A percentile compares a stretch with the other conserved stretches of the same genome.
Conservation (phyloP, 2,329 filamentous ascomycete species). For the Exophiala aquamarina region DNA sequence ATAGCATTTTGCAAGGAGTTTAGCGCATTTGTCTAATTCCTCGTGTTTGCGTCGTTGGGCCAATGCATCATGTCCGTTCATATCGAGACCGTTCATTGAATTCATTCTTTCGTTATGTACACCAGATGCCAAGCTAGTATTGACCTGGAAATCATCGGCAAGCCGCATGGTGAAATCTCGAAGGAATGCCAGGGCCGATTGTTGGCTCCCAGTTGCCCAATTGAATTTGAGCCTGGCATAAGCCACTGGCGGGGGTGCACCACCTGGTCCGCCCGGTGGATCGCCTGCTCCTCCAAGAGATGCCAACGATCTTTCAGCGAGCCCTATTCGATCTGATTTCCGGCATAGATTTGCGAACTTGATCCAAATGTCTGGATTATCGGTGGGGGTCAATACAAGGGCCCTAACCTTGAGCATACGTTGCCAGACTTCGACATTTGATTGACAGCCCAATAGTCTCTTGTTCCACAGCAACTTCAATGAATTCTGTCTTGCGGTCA, state of each 20-base stretch:
- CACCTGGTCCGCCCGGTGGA: slow-evolving; percentile 34
- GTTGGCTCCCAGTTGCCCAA: slow-evolving; percentile 78
- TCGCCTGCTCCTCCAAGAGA: slow-evolving; percentile 70
- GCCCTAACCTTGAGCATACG: slow-evolving; percentile 94
- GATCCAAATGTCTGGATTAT: slow-evolving; percentile 99
- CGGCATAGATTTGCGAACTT: slow-evolving; percentile 98
- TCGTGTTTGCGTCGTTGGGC: slow-evolving; percentile 41
- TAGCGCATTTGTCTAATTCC: slow-evolving; percentile 58
- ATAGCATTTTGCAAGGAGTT: slow-evolving; percentile 90
- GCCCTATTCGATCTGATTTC: slow-evolving; percentile 89
- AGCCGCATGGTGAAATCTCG: slow-evolving; percentile 62
- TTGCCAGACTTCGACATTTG: slow-evolving; percentile 98
- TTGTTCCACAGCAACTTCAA: slow-evolving; percentile 96
- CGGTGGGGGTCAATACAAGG: slow-evolving; percentile 83
- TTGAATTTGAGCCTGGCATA: slow-evolving; percentile 98
- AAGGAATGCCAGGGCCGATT: slow-evolving; percentile 60
- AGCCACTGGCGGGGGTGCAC: slow-evolving; percentile 70
- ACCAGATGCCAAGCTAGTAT: slow-evolving; percentile 40
- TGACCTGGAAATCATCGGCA: slow-evolving; percentile 58
- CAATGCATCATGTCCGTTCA: slow-evolving; percentile 40
- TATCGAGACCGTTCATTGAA: slow-evolving; percentile 36
- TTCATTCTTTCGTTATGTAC: slow-evolving; percentile 49
- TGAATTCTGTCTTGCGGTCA: slow-evolving; percentile 81
- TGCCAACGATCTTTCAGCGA: slow-evolving; percentile 93
- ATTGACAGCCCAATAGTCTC: slow-evolving; percentile 88